These are phyloP conservation scores for Phaffia australis DNA, from an alignment of 768 basidiomycete species.

Conservation along the genomic window DNA sequence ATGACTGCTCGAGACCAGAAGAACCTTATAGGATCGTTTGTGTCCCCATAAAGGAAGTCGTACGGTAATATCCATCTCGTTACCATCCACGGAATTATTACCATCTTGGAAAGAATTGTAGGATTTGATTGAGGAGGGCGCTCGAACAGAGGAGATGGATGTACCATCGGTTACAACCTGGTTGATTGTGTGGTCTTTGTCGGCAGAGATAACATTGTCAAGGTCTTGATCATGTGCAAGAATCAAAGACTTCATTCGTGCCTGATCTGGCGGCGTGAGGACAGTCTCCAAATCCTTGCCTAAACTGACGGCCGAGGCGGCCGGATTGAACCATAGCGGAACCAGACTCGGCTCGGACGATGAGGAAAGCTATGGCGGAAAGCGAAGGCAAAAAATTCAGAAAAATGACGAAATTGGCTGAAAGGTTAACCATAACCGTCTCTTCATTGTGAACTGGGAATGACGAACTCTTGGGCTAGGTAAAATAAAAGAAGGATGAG, in stretches of 20 bases:
- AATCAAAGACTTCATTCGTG: conserved; percentile 8
- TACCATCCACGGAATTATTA: not conserved
- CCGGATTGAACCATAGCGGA: conserved; percentile 4
- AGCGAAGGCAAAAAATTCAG: not conserved
- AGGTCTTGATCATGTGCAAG: conserved; percentile 1
- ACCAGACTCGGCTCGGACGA: conserved; percentile 19
- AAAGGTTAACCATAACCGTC: not conserved
- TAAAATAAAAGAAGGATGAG: conserved; percentile 14
- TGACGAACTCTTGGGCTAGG: conserved; percentile 7
- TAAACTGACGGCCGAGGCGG: not conserved
- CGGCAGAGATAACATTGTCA: conserved; percentile 1
- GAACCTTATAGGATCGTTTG: not conserved
- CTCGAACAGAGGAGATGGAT: too few relatives aligned
- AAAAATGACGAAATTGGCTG: not conserved
- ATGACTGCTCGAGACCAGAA: conserved; percentile 2
- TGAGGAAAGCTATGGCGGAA: conserved; percentile 10
- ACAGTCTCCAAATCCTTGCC: not conserved
- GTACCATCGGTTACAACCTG: too few relatives aligned
- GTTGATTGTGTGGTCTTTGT: too few relatives aligned
- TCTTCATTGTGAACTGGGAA: not conserved
- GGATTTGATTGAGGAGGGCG: conserved; percentile 2
- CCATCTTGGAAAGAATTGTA: conserved; percentile 5
- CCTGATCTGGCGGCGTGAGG: not conserved
- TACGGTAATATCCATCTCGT: conserved; percentile 2
- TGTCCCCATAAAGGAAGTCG: not conserved